Evolutionary conservation across 2,329 filamentous ascomycete species (phyloP), one percentile per base, ranked within the genome.

Genomic region (Thelonectria blattea): DNA sequence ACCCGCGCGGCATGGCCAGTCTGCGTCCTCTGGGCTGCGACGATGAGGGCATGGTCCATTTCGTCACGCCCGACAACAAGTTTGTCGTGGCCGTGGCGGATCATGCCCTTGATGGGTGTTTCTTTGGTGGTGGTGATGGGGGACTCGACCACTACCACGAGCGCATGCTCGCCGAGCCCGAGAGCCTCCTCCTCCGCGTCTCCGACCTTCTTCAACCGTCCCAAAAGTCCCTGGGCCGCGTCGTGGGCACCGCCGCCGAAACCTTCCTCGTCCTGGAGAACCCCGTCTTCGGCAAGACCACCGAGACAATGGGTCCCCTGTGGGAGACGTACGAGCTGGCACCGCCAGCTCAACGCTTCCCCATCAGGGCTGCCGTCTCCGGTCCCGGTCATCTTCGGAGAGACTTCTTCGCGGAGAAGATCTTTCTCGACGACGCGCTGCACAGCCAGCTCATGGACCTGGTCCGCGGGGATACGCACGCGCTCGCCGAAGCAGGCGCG

Each of bases 201-300:
- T 90, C 86, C 22, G 88, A 92, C 72, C 86, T 92, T 59, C 78
- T 91, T n/a, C n/a, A n/a, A n/a, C n/a, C 0, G 82, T 85, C 52
- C 81, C 80, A 82, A 10, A 67, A 74, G 0, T 86, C 87, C 0
- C 69, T 92, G 1, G 90, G 89, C 1, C 81, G 83, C 1, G 67
- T 87, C 0, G 65, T 91, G 0, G 83, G 87, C 5, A 75, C 83
- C 1, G 85, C 88, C 0, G 89, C 90, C 0, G 86, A 85, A 1
- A 89, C 91, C 65, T 89, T 92, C 69, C 89, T 92, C 61, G 81
- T 92, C 68, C 92, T 92, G 90, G 90, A 92, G 72, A 92, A 92
- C 70, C 79, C 91, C 2, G 77, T 91, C 22, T 85, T 84, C 62
- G 89, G 89, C 2, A 82, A 86, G 56, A 72, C 74, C 47, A 70